Evolutionary conservation across 768 basidiomycete genomes (phyloP).

Genomic region (Collybia mongolica): DNA sequence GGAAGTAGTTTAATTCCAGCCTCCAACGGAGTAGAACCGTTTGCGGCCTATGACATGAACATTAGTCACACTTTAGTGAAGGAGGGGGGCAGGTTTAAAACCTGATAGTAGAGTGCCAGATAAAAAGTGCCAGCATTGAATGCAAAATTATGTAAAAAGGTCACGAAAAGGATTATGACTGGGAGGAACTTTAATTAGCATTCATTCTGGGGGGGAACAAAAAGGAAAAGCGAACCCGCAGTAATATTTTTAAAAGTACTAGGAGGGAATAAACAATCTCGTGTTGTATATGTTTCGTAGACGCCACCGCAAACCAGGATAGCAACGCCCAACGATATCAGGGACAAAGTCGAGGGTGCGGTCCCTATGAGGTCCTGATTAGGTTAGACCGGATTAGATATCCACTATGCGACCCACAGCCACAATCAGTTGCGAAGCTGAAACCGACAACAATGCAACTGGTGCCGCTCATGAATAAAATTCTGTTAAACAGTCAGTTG

Average conservation of each 20-base stretch:
- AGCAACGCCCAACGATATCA: constrained; percentile 55
- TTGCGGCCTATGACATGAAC: constrained; percentile 51
- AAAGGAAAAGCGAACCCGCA: constrained; percentile 47
- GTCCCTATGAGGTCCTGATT: constrained; percentile 49
- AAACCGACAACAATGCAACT: constrained; percentile 76
- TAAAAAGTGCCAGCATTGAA: constrained; percentile 88
- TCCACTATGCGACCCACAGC: constrained; percentile 53
- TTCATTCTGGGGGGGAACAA: constrained; percentile 6
- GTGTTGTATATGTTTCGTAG: constrained; percentile 65
- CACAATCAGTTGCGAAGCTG: constrained; percentile 65
- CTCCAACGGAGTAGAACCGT: constrained; percentile 66
- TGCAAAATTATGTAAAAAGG: constrained; percentile 79
- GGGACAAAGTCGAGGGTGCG: constrained; percentile 55
- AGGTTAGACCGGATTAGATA: constrained; percentile 1
- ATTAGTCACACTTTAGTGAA: constrained; percentile 5
- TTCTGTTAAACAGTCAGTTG: constrained; percentile 32
- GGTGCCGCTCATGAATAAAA: constrained; percentile 75
- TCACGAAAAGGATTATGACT: constrained; percentile 68
- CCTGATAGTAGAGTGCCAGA: constrained; percentile 82
- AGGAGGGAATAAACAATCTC: constrained; percentile 73
- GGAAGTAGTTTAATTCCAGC: constrained; percentile 77
- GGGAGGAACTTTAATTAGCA: constrained; percentile 14
- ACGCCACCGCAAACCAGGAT: constrained; percentile 58
- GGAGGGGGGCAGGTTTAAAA: constrained; percentile 22
- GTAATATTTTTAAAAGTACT: constrained; percentile 58